Evolutionary conservation across 805 yeast species (phyloP).

Genomic region (Wickerhamiella vanderwaltii): DNA sequence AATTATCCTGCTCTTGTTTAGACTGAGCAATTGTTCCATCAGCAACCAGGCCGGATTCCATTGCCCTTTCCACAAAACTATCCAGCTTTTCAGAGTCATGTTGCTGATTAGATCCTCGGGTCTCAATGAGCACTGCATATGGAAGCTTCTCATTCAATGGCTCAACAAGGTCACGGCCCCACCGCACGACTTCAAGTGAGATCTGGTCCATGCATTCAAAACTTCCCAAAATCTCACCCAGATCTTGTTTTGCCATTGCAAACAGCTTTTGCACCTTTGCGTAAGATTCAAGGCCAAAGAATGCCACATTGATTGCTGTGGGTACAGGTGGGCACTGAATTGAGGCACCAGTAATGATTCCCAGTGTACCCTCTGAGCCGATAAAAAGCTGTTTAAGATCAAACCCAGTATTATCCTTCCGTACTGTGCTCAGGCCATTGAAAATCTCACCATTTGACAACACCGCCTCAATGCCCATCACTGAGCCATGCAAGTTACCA

Average conservation of each 20-base stretch:
- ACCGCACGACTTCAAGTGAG: slow-evolving; percentile 33
- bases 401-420: slow-evolving; percentile 93
- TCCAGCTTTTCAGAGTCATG: slow-evolving; percentile 14
- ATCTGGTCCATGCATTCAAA: slow-evolving; percentile 86
- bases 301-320: slow-evolving; percentile 72
- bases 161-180: slow-evolving; percentile 32
- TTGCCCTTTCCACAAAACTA: background rate
- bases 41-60: slow-evolving; percentile 1
- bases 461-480: slow-evolving; percentile 86
- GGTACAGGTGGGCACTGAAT: slow-evolving; percentile 85
- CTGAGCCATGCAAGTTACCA: slow-evolving; percentile 87
- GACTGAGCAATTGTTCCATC: slow-evolving; percentile 14
- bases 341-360: slow-evolving; percentile 81
- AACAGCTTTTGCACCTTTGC: slow-evolving; percentile 78
- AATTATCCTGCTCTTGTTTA: slow-evolving; percentile 7
- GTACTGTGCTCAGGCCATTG: slow-evolving; percentile 67
- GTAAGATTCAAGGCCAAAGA: slow-evolving; percentile 67
- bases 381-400: slow-evolving; percentile 86
- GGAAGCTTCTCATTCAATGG: slow-evolving; percentile 66
- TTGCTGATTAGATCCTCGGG: slow-evolving; percentile 12
- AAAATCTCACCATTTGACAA: slow-evolving; percentile 76
- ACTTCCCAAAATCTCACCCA: slow-evolving; percentile 79
- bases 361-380: slow-evolving; percentile 89
- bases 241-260: slow-evolving; percentile 61
- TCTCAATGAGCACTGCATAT: slow-evolving; percentile 12